Conservation (phyloP, 441 rosid genomes). For the Populus hybrid region DNA sequence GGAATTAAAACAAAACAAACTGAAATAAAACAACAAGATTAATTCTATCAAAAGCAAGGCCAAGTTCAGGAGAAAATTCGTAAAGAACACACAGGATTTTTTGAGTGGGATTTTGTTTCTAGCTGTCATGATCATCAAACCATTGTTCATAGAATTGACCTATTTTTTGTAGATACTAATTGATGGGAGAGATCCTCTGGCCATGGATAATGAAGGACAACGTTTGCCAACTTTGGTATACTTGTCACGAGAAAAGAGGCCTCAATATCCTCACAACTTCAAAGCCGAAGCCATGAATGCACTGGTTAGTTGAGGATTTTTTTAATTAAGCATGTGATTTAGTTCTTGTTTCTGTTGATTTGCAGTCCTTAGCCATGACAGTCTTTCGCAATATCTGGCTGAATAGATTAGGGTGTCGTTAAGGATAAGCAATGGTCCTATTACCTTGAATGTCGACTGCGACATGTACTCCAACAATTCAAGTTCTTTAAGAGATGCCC, state of each 20-base stretch:
- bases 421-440: slow-evolving; percentile 50
- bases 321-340: not conserved
- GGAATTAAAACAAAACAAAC: too few species aligned
- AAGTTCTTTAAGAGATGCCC: slow-evolving; percentile 46
- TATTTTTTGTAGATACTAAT: slow-evolving; percentile 40
- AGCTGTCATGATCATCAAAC: slow-evolving; percentile 51
- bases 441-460: slow-evolving; percentile 66
- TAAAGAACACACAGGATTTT: slow-evolving; percentile 39
- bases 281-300: slow-evolving; percentile 88
- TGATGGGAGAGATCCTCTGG: slow-evolving; percentile 40
- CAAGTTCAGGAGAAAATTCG: slow-evolving; percentile 36
- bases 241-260: slow-evolving; percentile 70
- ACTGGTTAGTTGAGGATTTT: slow-evolving; percentile 32
- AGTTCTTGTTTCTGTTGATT: not conserved
- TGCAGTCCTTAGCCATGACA: not conserved
- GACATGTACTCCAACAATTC: slow-evolving; percentile 80
- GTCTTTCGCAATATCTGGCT: not conserved
- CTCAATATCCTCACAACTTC: slow-evolving; percentile 55
- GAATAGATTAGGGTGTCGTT: slow-evolving; percentile 64
- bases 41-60: slow-evolving; percentile 10
- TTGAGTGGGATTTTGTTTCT: slow-evolving; percentile 48
- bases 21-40: too few species aligned
- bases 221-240: slow-evolving; percentile 60
- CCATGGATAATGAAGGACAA: slow-evolving; percentile 25
- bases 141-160: slow-evolving; percentile 19